A percentile compares a stretch with the other conserved stretches of the same genome.
phyloP scores from a whole-genome alignment of 2,329 filamentous ascomycete genomes.

The Xylariaceae sp. region DNA sequence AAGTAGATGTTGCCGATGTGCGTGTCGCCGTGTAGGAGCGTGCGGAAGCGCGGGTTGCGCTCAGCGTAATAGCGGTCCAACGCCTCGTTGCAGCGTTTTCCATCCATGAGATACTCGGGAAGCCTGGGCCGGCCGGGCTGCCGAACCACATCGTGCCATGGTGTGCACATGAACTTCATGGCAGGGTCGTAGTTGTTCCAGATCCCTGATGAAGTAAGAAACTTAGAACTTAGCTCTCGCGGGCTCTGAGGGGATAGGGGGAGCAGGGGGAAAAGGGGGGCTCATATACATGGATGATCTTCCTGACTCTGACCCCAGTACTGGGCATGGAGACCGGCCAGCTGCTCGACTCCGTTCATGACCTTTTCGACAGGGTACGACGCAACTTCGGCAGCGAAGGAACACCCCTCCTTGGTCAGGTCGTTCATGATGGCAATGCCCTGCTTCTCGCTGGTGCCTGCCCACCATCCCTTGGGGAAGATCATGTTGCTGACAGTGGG shows the following conservation, averaged over 20 bases:
- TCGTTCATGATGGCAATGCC: slow-evolving; percentile 40
- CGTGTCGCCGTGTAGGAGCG: slow-evolving; percentile 42
- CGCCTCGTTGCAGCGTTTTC: slow-evolving; percentile 33
- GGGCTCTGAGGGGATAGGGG: no score
- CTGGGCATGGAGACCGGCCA: slow-evolving; percentile 40
- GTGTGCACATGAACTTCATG: slow-evolving; percentile 32
- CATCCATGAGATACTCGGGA: slow-evolving; percentile 38
- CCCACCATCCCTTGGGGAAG: slow-evolving; percentile 38
- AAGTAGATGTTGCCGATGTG: slow-evolving; percentile 45
- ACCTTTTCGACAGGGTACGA: slow-evolving; percentile 33
- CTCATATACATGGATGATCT: slow-evolving; percentile 21
- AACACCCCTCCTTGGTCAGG: slow-evolving; percentile 31
- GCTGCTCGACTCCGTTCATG: slow-evolving; percentile 36
- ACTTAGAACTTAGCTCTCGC: no score
- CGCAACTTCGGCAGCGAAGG: slow-evolving; percentile 33
- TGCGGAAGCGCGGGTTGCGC: slow-evolving; percentile 38
- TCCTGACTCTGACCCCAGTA: slow-evolving; percentile 34
- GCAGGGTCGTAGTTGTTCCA: slow-evolving; percentile 39
- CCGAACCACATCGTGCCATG: slow-evolving; percentile 33
- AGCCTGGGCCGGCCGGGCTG: slow-evolving; percentile 31
- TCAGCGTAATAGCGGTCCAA: slow-evolving; percentile 36
- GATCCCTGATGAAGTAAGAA: slow-evolving; percentile 21
- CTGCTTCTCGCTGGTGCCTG: slow-evolving; percentile 33
- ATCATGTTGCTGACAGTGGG: slow-evolving; percentile 31
- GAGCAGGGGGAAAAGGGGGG: neutral